Percentiles rank a stretch among this genome's conserved stretches.
Evolutionary conservation across 768 basidiomycete genomes (phyloP).

Genomic region (Cystobasidium onofrii): DNA sequence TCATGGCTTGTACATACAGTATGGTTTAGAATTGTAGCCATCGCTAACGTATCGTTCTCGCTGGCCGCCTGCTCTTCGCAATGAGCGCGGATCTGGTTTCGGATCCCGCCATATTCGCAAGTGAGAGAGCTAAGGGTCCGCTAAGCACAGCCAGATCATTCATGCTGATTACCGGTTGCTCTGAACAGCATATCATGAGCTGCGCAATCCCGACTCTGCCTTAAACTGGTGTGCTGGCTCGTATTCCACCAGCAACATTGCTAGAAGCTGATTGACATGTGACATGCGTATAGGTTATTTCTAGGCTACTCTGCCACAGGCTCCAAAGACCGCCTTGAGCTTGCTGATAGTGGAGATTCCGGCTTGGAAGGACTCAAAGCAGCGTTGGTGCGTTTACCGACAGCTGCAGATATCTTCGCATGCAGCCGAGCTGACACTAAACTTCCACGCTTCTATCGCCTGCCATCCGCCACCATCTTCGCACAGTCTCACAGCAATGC

Average conservation of each 20-base stretch:
- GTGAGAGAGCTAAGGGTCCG: too few relatives aligned
- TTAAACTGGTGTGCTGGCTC: conserved; percentile 8
- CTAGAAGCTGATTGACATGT: background rate
- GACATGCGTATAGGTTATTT: conserved; percentile 1
- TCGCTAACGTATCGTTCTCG: too few relatives aligned
- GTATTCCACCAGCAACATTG: background rate
- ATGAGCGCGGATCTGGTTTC: conserved; percentile 25
- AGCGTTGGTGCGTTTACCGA: background rate
- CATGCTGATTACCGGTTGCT: background rate
- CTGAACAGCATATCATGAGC: conserved; percentile 7
- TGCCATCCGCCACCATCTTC: conserved; percentile 5
- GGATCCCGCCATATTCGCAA: conserved; percentile 7
- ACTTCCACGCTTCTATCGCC: background rate
- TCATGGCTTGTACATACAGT: background rate
- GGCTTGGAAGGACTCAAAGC: background rate
- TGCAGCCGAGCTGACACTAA: background rate
- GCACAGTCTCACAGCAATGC: conserved; percentile 10
- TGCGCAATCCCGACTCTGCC: conserved; percentile 2
- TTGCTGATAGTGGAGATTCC: conserved; percentile 8
- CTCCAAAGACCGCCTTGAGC: conserved; percentile 20
- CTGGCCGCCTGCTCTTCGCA: background rate
- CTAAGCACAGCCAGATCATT: too few relatives aligned
- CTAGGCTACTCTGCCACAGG: conserved; percentile 19
- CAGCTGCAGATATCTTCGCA: background rate
- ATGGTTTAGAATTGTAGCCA: too few relatives aligned